Percentiles rank a stretch among this genome's conserved stretches.
phyloP scores from a whole-genome alignment of 2,329 filamentous ascomycete species.

The Exophiala phaeomuriformis region DNA sequence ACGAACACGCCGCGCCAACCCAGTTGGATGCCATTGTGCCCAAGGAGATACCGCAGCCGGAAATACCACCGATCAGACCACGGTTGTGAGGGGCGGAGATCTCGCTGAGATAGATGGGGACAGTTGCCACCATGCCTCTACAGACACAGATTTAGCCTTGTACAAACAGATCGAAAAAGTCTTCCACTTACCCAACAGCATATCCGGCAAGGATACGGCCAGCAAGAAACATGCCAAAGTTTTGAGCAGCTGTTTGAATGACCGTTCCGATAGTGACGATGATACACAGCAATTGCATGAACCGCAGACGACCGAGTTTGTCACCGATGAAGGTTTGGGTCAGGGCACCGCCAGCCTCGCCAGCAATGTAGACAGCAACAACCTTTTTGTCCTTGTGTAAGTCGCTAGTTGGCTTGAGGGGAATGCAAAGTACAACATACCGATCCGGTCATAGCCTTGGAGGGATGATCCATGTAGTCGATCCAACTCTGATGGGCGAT shows the following conservation, averaged over 20 bases:
- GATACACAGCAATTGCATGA: slow-evolving; percentile 50
- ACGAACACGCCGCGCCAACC: slow-evolving; percentile 63
- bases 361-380: slow-evolving; percentile 53
- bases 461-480: slow-evolving; percentile 52
- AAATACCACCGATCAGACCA: slow-evolving; percentile 69
- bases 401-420: not conserved
- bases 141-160: not conserved
- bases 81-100: slow-evolving; percentile 55
- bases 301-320: slow-evolving; percentile 46
- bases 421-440: slow-evolving; percentile 30
- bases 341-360: slow-evolving; percentile 50
- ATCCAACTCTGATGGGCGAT: slow-evolving; percentile 56
- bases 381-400: slow-evolving; percentile 31
- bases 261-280: slow-evolving; percentile 64
- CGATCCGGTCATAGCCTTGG: slow-evolving; percentile 49
- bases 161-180: not conserved
- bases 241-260: slow-evolving; percentile 54
- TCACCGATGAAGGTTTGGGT: slow-evolving; percentile 50
- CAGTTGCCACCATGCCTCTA: slow-evolving; percentile 25
- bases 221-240: slow-evolving; percentile 57
- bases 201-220: slow-evolving; percentile 68
- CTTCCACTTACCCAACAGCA: slow-evolving; percentile 69
- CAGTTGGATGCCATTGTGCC: slow-evolving; percentile 68
- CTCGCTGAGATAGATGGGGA: slow-evolving; percentile 25
- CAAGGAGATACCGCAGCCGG: slow-evolving; percentile 76